Base-by-base conservation (phyloP, 441 rosid genomes). In the Metrosideros polymorpha region DNA sequence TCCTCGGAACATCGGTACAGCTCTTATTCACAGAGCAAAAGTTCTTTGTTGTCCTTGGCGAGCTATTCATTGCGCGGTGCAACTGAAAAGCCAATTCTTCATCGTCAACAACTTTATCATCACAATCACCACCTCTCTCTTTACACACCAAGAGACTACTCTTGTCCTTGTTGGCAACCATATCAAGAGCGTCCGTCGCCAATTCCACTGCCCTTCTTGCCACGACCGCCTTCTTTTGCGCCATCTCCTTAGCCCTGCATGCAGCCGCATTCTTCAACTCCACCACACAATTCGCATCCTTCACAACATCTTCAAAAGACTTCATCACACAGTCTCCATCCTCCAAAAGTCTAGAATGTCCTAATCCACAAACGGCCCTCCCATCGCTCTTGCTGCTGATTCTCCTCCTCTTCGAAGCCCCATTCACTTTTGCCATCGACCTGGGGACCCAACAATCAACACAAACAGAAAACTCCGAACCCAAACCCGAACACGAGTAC, bases 361-460 rank as follows among this genome's bases (percentile, higher is more conserved):
- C 42, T 18, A 83, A 57, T 59, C 84, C 85, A 79, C 88, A 82
- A 53, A 51, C 84, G 27, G 82, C 87, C 83, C 47, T 71, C 17
- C 79, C n/a, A 3, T 63, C 76, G 24, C 22, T 55, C 86, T 76
- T 76, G 59, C 47, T 29, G 12, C 54, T 24, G 17, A 85, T 90
- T 71, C 90, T 83, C 55, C 54, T 83, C 57, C 86, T 82, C 50
- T 77, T 85, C 30, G 27, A 22, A 3, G 25, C 63, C 79, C 85
- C 88, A 84, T 89, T 87, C 47, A 71, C 88, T 12, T 35, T 61
- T 14, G 88, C 86, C 86, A 93, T 53, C 6, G 90, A 86, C 85
- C 86, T 85, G 2, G 97, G 97, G 32, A 94, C 50, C 97, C 97
- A 94, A 89, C 95, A 94, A 88, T 93, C 97, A 22, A 93, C 84